A percentile compares a stretch with the other conserved stretches of the same genome.
phyloP scores from a whole-genome alignment of 2,329 filamentous ascomycete genomes.

The Colletotrichum sidae region DNA sequence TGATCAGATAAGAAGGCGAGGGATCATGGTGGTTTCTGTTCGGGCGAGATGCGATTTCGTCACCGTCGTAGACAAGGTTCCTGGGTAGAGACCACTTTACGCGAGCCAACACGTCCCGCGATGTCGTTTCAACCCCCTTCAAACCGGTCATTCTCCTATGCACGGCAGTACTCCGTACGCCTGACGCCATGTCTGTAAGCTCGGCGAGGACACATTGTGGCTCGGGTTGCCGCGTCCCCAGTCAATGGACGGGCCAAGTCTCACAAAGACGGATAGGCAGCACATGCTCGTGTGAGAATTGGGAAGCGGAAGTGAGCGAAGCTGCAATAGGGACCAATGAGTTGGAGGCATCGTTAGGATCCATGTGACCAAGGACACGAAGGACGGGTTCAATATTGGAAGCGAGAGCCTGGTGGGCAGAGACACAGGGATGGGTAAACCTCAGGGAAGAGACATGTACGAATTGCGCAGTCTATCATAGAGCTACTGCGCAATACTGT shows the following conservation, averaged over 20 bases:
- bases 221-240: slow-evolving; percentile 15
- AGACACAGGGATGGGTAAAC: slow-evolving; percentile 27
- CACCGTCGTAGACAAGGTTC: slow-evolving; percentile 7
- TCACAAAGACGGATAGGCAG: slow-evolving; percentile 11
- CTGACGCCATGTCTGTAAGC: neutral
- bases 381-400: slow-evolving; percentile 14
- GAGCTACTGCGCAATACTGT: neutral
- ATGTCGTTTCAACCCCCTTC: slow-evolving; percentile 36
- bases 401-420: slow-evolving; percentile 4
- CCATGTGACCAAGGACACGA: slow-evolving; percentile 15
- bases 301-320: slow-evolving; percentile 16
- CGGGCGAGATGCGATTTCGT: slow-evolving; percentile 16
- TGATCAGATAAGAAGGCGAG: neutral
- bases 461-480: slow-evolving; percentile 20
- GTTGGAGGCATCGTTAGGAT: neutral
- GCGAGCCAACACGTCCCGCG: slow-evolving; percentile 26
- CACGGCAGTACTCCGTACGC: neutral
- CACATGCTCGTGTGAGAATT: slow-evolving; percentile 23
- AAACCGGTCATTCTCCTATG: neutral
- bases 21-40: neutral
- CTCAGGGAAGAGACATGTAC: slow-evolving; percentile 12
- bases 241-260: slow-evolving; percentile 20
- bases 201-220: slow-evolving; percentile 9
- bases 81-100: slow-evolving; percentile 29
- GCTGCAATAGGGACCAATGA: slow-evolving; percentile 23